Evolutionary conservation across 176 grass and related monocot genomes (phyloP).

Genomic region (Bolboschoenus planiculmis): DNA sequence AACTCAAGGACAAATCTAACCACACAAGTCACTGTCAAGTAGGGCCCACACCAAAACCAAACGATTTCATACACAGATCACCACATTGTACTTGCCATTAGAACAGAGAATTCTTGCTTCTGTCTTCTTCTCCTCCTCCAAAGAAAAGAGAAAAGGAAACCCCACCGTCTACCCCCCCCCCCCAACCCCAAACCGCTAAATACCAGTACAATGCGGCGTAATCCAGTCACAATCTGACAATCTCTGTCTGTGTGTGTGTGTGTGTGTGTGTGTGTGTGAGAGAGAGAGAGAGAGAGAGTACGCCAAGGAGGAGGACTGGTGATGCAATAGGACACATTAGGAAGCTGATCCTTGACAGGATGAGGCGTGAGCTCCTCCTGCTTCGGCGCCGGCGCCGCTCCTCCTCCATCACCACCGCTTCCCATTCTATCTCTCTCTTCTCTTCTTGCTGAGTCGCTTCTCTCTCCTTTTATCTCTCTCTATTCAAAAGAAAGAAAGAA

Average conservation of each 20-base stretch:
- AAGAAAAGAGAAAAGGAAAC: not conserved
- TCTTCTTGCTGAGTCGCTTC: not conserved
- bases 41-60: not conserved
- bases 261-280: not conserved
- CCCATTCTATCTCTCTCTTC: not conserved
- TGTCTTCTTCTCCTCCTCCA: too few species aligned
- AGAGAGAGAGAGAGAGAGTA: slow-evolving; percentile 6
- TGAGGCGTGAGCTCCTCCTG: slow-evolving; percentile 31
- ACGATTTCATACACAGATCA: not conserved
- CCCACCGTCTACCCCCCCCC: not conserved
- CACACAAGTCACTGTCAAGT: not conserved
- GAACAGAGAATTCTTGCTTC: not conserved
- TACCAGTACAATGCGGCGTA: not conserved
- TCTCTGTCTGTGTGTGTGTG: not conserved
- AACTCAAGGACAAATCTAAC: not conserved
- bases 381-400: slow-evolving; percentile 26
- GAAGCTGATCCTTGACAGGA: slow-evolving; percentile 38
- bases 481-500: too few species aligned
- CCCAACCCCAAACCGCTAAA: not conserved
- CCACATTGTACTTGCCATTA: not conserved
- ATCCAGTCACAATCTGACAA: not conserved
- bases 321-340: slow-evolving; percentile 39
- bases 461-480: not conserved
- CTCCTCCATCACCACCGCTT: slow-evolving; percentile 17
- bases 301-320: slow-evolving; percentile 47